A percentile compares a stretch with the other conserved stretches of the same genome.
These are phyloP conservation scores for Trypanosoma melophagium DNA, from an alignment of 208 protist genomes.

Conservation along the genomic window DNA sequence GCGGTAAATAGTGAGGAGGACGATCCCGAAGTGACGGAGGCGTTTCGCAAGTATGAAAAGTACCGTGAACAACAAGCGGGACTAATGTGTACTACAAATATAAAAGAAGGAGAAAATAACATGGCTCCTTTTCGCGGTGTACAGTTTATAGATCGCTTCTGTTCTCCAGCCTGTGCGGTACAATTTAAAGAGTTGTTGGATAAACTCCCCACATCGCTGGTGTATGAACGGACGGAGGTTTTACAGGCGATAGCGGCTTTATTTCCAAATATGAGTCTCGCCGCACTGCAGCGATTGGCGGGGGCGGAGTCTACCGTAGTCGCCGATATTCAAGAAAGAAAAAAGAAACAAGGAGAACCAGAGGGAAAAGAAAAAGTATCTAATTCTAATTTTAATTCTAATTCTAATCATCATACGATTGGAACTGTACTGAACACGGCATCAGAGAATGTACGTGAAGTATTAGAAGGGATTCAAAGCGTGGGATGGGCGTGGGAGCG, in stretches of 20 bases:
- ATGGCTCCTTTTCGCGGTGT: no score
- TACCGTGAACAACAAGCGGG: slow-evolving; percentile 39
- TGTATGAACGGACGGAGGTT: slow-evolving; percentile 41
- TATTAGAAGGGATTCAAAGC: slow-evolving; percentile 32
- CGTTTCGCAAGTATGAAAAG: slow-evolving; percentile 52
- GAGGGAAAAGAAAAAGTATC: neutral
- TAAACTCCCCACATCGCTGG: slow-evolving; percentile 28
- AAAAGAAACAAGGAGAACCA: slow-evolving; percentile 3
- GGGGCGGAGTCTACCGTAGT: slow-evolving; percentile 39
- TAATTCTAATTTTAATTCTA: neutral
- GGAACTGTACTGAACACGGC: neutral
- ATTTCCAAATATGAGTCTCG: slow-evolving; percentile 62
- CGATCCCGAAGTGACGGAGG: slow-evolving; percentile 33
- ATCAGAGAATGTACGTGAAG: neutral
- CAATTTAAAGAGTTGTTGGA: slow-evolving; percentile 34
- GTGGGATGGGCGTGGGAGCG: slow-evolving; percentile 42
- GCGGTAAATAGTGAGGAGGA: slow-evolving; percentile 41
- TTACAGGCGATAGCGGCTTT: slow-evolving; percentile 46
- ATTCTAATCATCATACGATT: neutral
- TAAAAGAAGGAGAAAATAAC: neutral
- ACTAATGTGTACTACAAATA: neutral
- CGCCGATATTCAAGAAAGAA: slow-evolving; percentile 16
- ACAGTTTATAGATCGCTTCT: slow-evolving; percentile 53
- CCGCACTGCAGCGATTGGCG: slow-evolving; percentile 49
- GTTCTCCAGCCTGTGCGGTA: slow-evolving; percentile 53